phyloP scores from a whole-genome alignment of 768 basidiomycete genomes.

The Atractiella rhizophila region DNA sequence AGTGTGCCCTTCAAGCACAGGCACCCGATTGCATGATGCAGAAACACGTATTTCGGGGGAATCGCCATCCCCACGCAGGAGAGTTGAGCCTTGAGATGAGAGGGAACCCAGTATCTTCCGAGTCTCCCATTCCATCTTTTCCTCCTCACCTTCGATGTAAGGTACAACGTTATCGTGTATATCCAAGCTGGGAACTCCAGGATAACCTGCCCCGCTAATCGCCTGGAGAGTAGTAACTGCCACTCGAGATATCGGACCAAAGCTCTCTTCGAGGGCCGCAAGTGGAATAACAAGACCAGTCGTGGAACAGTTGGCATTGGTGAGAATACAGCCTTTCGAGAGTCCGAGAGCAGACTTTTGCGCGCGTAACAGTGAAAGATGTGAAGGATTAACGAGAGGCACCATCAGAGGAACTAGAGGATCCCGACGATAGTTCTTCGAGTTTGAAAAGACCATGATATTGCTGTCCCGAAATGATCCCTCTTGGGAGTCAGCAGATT shows the following conservation, averaged over 20 bases:
- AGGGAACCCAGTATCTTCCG: conserved; percentile 85
- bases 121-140: conserved; percentile 98
- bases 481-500: conserved; percentile 29
- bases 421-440: conserved; percentile 86
- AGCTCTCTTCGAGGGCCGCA: conserved; percentile 60
- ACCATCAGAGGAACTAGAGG: conserved; percentile 84
- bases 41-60: conserved; percentile 81
- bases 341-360: conserved; percentile 35
- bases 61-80: conserved; percentile 26
- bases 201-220: conserved; percentile 93
- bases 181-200: conserved; percentile 67
- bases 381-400: conserved; percentile 72
- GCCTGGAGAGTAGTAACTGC: conserved; percentile 93
- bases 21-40: conserved; percentile 79
- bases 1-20: conserved; percentile 85
- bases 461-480: conserved; percentile 60
- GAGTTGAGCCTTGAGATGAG: no score
- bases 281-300: conserved; percentile 83
- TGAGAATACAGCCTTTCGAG: conserved; percentile 74
- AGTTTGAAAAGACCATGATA: conserved; percentile 79
- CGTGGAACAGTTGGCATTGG: conserved; percentile 95
- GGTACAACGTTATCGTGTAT: conserved; percentile 91
- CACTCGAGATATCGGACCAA: conserved; percentile 77
- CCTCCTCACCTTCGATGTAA: conserved; percentile 66
- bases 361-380: conserved; percentile 57